These are phyloP conservation scores for Colletotrichum filicis DNA, from an alignment of 2,329 filamentous ascomycete genomes.

Conservation along the genomic window DNA sequence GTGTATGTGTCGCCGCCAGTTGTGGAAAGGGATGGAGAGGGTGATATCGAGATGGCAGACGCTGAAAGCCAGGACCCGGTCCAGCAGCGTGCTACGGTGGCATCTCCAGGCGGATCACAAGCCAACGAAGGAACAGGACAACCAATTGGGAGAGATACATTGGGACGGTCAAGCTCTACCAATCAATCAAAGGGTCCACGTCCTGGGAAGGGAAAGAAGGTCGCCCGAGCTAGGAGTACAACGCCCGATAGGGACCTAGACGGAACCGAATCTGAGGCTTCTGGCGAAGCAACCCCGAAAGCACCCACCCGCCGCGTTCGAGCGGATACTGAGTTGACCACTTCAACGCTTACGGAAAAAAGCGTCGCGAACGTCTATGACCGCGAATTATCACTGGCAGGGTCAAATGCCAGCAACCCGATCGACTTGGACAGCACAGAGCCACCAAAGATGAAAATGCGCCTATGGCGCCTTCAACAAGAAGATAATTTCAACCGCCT, in stretches of 20 bases:
- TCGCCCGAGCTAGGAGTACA: background rate
- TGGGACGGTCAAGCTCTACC: too few relatives aligned
- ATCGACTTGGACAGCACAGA: slow-evolving; percentile 13
- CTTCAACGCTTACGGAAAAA: background rate
- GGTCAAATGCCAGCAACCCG: slow-evolving; percentile 13
- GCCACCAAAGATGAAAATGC: background rate
- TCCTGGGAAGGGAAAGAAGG: background rate
- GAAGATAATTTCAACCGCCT: background rate
- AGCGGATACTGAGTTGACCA: background rate
- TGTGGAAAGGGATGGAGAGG: background rate
- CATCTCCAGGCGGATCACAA: background rate
- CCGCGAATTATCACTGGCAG: background rate
- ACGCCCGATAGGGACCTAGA: background rate
- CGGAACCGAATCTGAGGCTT: background rate
- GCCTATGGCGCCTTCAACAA: background rate
- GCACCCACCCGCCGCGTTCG: background rate
- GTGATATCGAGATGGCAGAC: background rate
- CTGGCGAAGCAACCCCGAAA: background rate
- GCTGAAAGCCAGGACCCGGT: background rate
- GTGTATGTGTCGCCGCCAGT: background rate
- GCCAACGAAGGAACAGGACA: background rate
- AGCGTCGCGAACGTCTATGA: background rate
- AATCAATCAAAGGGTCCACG: too few relatives aligned
- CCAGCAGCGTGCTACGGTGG: too few relatives aligned
- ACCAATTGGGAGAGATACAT: too few relatives aligned